Base-by-base conservation (phyloP, 1,139 yeast genomes). In the Saccharomycopsis hybrid region DNA sequence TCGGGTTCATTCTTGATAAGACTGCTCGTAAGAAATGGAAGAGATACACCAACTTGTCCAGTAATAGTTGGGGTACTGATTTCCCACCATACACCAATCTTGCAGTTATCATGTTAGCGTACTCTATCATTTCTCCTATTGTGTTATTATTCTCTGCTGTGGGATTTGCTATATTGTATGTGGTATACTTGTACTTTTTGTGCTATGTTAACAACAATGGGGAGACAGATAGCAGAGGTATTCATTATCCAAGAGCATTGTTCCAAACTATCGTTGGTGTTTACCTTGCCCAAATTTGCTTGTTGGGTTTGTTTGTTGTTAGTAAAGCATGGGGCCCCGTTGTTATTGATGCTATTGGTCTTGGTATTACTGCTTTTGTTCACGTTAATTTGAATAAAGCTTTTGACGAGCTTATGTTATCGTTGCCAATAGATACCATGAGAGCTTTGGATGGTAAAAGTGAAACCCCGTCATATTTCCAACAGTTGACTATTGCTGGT, bases 51-150 rank as follows among this genome's bases (percentile, higher is more conserved):
- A 68, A 60, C 1, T 64, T 78, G 32, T 64, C 74, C 1, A 67
- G 68, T 39, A 73, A 82, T 7, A 69, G 73, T 44, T 85, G 92
- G 89, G 96, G 96, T 2, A 74, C 87, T 1, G 65, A 76, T 1
- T 88, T 83, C 60, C 94, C 96, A 0, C 72, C 78, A 0, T 77
- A 80, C 52, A 83, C 95, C 41, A 78, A 85, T 30, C 73, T 85
- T 61, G 84, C 82, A 2, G 77, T 85, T 11, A 82, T 89, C 52
- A 83, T 85, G 2, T 61, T 89, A 28, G 79, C 83, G 1, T 88
- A 87, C 60, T 74, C 89, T 2, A 75, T 88, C 13, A 81, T 89
- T 32, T 79, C 95, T 1, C 96, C 97, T 5, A 60, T 87, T 47
- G 77, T 89, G 4, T 67, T 86, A 30, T 59, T 85, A 1, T 84